phyloP scores from a whole-genome alignment of 139 green algal species.

The Microglena sp. region DNA sequence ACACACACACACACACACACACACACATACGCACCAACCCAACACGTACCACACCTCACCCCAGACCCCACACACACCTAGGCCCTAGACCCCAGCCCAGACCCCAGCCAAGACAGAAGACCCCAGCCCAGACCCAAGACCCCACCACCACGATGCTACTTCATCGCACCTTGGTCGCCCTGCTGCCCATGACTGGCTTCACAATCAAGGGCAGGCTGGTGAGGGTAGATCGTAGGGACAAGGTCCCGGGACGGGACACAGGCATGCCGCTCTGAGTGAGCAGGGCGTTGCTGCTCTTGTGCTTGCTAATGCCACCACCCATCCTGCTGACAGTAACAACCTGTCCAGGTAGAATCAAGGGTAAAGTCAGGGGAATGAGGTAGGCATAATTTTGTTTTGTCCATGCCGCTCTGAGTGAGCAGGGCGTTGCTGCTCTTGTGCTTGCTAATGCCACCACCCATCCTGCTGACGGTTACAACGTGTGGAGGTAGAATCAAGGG shows the following conservation, averaged over 20 bases:
- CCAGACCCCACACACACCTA: too few species aligned
- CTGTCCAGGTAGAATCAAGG: too few species aligned
- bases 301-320: conserved; percentile 18
- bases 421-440: conserved; percentile 28
- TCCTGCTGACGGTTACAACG: conserved; percentile 19
- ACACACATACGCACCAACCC: too few species aligned
- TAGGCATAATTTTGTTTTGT: too few species aligned
- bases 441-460: conserved; percentile 19
- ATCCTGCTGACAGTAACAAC: conserved; percentile 21
- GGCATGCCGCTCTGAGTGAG: conserved; percentile 19
- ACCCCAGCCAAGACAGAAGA: too few species aligned
- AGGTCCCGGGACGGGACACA: conserved; percentile 24
- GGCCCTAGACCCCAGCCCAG: too few species aligned
- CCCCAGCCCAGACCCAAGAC: too few species aligned
- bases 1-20: too few species aligned
- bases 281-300: conserved; percentile 27
- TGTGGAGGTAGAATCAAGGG: too few species aligned
- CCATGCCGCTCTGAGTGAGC: conserved; percentile 15
- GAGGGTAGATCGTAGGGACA: conserved; percentile 34
- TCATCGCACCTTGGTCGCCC: neutral
- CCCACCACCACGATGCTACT: too few species aligned
- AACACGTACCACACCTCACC: too few species aligned
- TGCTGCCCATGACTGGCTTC: conserved; percentile 13
- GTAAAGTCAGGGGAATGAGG: too few species aligned
- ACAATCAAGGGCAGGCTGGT: conserved; percentile 45